A percentile compares a stretch with the other conserved stretches of the same genome.
Conservation (phyloP, 129 eudicot genomes). For the Chrysanthemum makinoi region DNA sequence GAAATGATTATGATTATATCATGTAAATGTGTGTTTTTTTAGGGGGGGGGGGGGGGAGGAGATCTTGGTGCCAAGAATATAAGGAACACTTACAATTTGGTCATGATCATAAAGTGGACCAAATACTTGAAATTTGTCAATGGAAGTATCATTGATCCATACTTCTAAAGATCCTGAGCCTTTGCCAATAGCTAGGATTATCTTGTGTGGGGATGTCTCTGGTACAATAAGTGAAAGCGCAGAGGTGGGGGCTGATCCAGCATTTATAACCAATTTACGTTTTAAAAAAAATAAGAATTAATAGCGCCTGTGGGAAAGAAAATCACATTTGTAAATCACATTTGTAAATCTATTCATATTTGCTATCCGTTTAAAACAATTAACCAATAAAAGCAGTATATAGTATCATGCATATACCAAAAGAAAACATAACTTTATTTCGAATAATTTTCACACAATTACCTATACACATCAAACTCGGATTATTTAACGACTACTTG, state of each 20-base stretch:
- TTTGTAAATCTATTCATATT: too few species aligned
- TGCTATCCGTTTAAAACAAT: too few species aligned
- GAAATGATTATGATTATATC: not conserved
- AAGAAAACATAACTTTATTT: too few species aligned
- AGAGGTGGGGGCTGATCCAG: constrained; percentile 53
- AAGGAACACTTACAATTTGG: constrained; percentile 54
- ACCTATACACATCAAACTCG: too few species aligned
- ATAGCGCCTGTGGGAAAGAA: not conserved
- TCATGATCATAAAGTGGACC: constrained; percentile 54
- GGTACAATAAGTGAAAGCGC: constrained; percentile 63
- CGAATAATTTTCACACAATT: too few species aligned
- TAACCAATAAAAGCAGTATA: too few species aligned
- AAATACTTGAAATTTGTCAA: constrained; percentile 37
- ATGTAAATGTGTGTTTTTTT: constrained; percentile 17
- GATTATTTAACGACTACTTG: too few species aligned
- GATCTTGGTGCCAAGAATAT: too few species aligned
- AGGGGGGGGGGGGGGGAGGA: too few species aligned
- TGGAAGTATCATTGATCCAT: constrained; percentile 43
- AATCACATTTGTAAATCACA: too few species aligned
- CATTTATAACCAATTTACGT: constrained; percentile 43
- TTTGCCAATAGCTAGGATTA: constrained; percentile 79
- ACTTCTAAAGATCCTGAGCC: constrained; percentile 84
- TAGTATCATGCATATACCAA: too few species aligned
- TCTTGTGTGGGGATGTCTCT: constrained; percentile 35
- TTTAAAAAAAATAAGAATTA: constrained; percentile 13